phyloP scores from a whole-genome alignment of 352 stramenopile species.

The Globisporangium middletonii region DNA sequence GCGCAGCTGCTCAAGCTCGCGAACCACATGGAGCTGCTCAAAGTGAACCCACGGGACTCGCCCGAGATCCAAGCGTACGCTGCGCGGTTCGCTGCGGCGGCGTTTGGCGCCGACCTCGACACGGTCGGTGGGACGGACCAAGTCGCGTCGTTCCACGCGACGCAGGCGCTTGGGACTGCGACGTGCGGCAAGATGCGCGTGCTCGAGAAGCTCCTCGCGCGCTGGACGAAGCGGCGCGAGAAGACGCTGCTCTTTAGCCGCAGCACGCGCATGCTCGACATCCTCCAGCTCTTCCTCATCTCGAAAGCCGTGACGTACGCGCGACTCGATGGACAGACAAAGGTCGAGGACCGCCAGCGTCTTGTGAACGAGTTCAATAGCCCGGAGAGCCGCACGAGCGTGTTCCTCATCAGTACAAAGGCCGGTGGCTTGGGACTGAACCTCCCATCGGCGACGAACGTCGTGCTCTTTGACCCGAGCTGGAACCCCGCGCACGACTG shows the following conservation, averaged over 20 bases:
- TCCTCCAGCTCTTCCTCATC: constrained; percentile 73
- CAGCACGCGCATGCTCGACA: constrained; percentile 77
- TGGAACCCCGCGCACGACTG: constrained; percentile 87
- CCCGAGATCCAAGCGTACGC: constrained; percentile 48
- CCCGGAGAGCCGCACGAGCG: constrained; percentile 37
- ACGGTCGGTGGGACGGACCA: constrained; percentile 51
- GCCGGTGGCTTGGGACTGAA: constrained; percentile 76
- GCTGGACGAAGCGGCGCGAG: constrained; percentile 60
- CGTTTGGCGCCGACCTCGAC: constrained; percentile 53
- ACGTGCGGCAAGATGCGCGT: constrained; percentile 84
- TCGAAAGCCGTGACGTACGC: constrained; percentile 54
- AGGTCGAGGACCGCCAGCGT: constrained; percentile 63
- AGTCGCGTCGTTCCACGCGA: constrained; percentile 48
- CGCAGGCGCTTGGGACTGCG: constrained; percentile 48
- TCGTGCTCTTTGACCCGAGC: constrained; percentile 84
- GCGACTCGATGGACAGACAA: constrained; percentile 66
- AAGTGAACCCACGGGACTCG: constrained; percentile 56
- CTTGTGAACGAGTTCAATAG: constrained; percentile 77
- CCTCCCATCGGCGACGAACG: constrained; percentile 73
- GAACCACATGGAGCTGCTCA: constrained; percentile 78
- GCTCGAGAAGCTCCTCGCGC: constrained; percentile 54
- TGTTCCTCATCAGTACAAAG: constrained; percentile 78
- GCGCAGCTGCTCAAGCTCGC: constrained; percentile 71
- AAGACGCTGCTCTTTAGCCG: constrained; percentile 74
- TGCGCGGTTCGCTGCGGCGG: constrained; percentile 42